Conservation (phyloP, 176 grass and related monocot genomes). For the Lolium multiflorum region DNA sequence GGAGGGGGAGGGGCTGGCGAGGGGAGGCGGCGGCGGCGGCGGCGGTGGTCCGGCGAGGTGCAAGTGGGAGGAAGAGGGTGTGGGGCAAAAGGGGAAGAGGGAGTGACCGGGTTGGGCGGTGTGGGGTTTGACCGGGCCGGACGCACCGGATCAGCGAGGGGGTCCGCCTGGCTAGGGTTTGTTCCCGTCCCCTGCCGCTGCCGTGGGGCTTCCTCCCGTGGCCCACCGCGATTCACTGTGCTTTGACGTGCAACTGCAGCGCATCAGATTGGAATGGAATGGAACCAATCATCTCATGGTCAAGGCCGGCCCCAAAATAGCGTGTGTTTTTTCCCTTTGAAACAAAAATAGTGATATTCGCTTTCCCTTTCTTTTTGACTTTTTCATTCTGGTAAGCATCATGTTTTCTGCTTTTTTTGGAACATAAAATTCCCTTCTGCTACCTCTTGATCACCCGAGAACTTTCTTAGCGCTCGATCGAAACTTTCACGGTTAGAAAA, state of each 20-base stretch:
- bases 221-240: constrained; percentile 62
- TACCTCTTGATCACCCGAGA: no score
- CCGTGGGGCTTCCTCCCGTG: not conserved
- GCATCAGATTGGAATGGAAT: no score
- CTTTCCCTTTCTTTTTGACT: not conserved
- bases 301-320: constrained; percentile 45
- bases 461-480: no score
- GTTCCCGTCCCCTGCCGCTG: constrained; percentile 6
- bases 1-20: not conserved
- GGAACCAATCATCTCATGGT: constrained; percentile 34
- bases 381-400: no score
- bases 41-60: constrained; percentile 46
- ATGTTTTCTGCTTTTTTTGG: no score
- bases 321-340: not conserved
- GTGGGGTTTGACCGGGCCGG: constrained; percentile 40
- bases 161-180: constrained; percentile 61
- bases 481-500: no score
- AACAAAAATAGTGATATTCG: constrained; percentile 3
- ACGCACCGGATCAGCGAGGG: constrained; percentile 47
- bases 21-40: not conserved
- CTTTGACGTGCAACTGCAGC: constrained; percentile 41
- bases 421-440: no score
- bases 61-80: not conserved
- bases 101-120: constrained; percentile 42
- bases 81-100: not conserved